Evolutionary conservation across 345 rosid genomes (phyloP), one percentile per base, ranked within the genome.

Genomic region (Gossypium stocksii): DNA sequence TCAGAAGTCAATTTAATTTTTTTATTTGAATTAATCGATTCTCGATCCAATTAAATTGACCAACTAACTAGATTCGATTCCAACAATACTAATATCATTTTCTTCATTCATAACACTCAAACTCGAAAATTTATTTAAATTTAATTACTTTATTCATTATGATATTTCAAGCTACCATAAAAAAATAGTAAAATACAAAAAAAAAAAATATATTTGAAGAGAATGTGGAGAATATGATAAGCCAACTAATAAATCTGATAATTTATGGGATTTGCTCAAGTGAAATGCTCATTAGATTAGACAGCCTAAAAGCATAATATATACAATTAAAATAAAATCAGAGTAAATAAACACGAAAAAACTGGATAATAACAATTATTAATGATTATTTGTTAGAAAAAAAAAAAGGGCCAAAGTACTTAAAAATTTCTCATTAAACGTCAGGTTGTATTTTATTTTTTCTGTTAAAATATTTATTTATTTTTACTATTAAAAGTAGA

Each of bases 1-100:
- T 5, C 1, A 4, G 7, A 1, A 34, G 7, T 34, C 1, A 34
- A 34, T 0, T 34, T 0, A 1, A 34, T 34, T 34, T 34, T 5
- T 34, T 34, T 34, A 1, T 34, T 34, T 34, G 1, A 34, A 34
- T 34, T 1, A 4, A 34, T 34, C 41, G 1, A 34, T 5, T 5
- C 1, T 34, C 7, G 7, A 5, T 34, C 1, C 7, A 34, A 34
- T 0, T 1, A 34, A 34, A 0, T 34, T 34, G 6, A 34, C 1
- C 38, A 0, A 1, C 6, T 4, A 4, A 0, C 0, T 34, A 4
- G 4, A 34, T 4, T 4, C 1, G 0, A 34, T 0, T 34, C 38
- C 0, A 34, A 1, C 7, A 34, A 34, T 34, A 1, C 1, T 34
- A 34, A 1, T 34, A 34, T 34, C 5, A 6, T 1, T 0, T 34